Evolutionary conservation across 345 rosid genomes (phyloP).

Genomic region (Punica granatum): DNA sequence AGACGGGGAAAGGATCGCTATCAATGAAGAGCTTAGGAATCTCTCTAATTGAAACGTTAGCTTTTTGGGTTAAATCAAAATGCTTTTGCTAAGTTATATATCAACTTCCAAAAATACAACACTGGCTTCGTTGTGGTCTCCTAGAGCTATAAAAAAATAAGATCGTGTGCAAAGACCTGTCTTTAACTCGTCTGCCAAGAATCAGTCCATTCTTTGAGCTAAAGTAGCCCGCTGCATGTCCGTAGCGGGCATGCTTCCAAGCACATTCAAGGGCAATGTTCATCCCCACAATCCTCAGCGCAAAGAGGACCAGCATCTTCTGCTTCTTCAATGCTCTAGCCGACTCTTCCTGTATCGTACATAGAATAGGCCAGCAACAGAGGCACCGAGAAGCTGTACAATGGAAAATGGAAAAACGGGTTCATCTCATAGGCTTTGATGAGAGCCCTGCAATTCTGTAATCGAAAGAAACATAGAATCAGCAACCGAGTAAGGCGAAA

Average conservation of each 20-base stretch:
- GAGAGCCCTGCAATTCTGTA: constrained; percentile 67
- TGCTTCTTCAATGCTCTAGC: constrained; percentile 3
- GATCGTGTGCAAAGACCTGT: background rate
- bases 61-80: no score
- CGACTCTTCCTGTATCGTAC: constrained; percentile 33
- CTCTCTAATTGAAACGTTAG: no score
- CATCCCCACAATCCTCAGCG: background rate
- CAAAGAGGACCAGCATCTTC: background rate
- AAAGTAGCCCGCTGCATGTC: background rate
- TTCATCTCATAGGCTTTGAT: constrained; percentile 91
- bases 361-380: constrained; percentile 41
- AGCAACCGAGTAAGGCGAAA: background rate
- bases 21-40: no score
- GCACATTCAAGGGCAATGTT: background rate
- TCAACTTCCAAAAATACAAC: background rate
- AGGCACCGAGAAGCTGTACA: constrained; percentile 59
- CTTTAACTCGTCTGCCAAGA: background rate
- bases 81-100: background rate
- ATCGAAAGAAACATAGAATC: constrained; percentile 4
- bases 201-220: background rate
- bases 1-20: no score
- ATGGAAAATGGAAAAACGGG: constrained; percentile 62
- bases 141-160: background rate
- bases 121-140: background rate
- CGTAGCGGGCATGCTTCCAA: background rate